Conservation (phyloP, 2,329 filamentous ascomycete species). For the Ophiostoma australiae region DNA sequence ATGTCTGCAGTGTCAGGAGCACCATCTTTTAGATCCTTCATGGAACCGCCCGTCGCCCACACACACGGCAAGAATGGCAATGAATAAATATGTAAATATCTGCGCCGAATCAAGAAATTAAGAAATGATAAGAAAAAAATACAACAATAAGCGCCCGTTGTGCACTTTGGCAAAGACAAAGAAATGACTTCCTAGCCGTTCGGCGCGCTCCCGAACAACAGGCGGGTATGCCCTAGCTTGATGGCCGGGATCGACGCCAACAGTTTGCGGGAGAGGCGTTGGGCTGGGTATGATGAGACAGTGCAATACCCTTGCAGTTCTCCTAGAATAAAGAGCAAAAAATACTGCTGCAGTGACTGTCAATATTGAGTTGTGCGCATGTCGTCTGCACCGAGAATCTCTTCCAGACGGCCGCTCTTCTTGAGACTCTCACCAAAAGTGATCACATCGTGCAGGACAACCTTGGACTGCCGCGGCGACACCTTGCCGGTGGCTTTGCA, state of each 20-base stretch:
- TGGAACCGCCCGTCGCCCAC: slow-evolving; percentile 3
- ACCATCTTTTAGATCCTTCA: background rate
- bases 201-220: background rate
- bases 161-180: background rate
- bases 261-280: background rate
- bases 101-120: too few relatives aligned
- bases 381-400: background rate
- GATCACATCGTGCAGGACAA: background rate
- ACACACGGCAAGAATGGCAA: background rate
- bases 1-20: background rate
- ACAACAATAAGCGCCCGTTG: background rate
- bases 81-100: background rate
- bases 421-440: background rate
- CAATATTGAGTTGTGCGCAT: background rate
- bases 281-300: too few relatives aligned
- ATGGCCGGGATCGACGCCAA: background rate
- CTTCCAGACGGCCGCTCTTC: background rate
- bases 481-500: background rate
- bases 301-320: background rate
- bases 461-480: background rate
- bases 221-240: slow-evolving; percentile 3
- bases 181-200: background rate
- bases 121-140: background rate
- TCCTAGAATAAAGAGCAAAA: too few relatives aligned
- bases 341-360: background rate